A percentile compares a stretch with the other conserved stretches of the same genome.
These are phyloP conservation scores for Geotrichum aggregatum DNA, from an alignment of 1,139 yeast species.

Conservation along the genomic window DNA sequence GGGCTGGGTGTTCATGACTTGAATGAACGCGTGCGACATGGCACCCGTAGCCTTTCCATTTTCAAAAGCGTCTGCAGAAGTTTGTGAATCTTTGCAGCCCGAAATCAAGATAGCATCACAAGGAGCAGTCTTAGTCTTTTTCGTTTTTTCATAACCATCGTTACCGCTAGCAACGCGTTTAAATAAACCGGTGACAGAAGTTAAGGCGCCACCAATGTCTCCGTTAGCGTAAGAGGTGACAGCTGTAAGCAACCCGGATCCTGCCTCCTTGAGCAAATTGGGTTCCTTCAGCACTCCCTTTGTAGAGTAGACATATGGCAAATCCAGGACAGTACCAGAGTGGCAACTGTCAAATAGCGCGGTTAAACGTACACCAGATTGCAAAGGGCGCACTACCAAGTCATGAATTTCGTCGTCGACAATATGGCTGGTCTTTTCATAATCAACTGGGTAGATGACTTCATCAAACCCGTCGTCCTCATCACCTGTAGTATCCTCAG, in stretches of 20 bases:
- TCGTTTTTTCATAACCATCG: constrained; percentile 44
- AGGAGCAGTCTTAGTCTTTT: constrained; percentile 66
- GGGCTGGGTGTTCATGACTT: constrained; percentile 62
- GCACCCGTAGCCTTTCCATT: constrained; percentile 86
- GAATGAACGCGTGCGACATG: constrained; percentile 85
- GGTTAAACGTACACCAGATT: constrained; percentile 79
- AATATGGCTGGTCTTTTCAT: constrained; percentile 65
- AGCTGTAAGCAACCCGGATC: constrained; percentile 68
- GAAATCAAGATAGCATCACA: constrained; percentile 85
- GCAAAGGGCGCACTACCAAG: constrained; percentile 70
- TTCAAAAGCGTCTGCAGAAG: constrained; percentile 74
- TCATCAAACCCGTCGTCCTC: constrained; percentile 90
- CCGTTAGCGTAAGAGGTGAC: constrained; percentile 70
- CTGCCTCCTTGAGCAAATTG: constrained; percentile 78
- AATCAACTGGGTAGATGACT: constrained; percentile 87
- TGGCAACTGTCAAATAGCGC: constrained; percentile 92
- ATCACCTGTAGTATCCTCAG: constrained; percentile 77
- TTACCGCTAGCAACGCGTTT: constrained; percentile 41
- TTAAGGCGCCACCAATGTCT: constrained; percentile 55
- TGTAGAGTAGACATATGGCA: constrained; percentile 86
- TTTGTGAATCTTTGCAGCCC: constrained; percentile 87
- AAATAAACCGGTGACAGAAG: constrained; percentile 49
- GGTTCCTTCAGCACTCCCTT: constrained; percentile 91
- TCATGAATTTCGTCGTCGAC: constrained; percentile 84
- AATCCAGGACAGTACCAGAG: constrained; percentile 84